Conservation (phyloP, 495 filamentous ascomycete species). For the Bryoglossum gracile region DNA sequence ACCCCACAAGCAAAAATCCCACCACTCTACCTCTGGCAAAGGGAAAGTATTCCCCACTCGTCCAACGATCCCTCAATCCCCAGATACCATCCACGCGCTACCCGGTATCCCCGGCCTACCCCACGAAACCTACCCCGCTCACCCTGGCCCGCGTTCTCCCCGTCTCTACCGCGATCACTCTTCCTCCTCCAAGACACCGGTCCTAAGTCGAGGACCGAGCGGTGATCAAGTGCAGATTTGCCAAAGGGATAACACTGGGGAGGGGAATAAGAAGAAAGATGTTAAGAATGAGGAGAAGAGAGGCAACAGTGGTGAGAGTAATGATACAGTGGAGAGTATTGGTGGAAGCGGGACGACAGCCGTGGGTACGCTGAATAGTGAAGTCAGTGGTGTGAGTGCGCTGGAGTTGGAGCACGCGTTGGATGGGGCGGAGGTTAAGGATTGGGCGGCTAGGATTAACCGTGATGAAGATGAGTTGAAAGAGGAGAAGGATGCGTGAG, state of each 20-base stretch:
- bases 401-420: background rate
- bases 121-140: constrained; percentile 13
- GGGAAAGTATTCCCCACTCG: too few relatives aligned
- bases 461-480: background rate
- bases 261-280: constrained; percentile 1
- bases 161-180: background rate
- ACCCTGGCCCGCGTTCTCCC: constrained; percentile 14
- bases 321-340: background rate
- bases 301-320: background rate
- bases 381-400: constrained; percentile 17
- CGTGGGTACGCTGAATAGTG: constrained; percentile 48
- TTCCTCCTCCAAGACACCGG: background rate
- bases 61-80: background rate
- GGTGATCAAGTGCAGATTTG: constrained; percentile 1
- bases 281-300: background rate
- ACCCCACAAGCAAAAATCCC: too few relatives aligned
- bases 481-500: background rate
- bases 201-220: background rate
- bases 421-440: background rate
- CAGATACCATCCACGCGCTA: background rate
- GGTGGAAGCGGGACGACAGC: constrained; percentile 33
- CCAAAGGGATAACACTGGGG: too few relatives aligned
- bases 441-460: constrained; percentile 2
- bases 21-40: too few relatives aligned
- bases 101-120: too few relatives aligned